Base-by-base conservation (phyloP, 2,329 filamentous ascomycete species). In the Phialophora chinensis region DNA sequence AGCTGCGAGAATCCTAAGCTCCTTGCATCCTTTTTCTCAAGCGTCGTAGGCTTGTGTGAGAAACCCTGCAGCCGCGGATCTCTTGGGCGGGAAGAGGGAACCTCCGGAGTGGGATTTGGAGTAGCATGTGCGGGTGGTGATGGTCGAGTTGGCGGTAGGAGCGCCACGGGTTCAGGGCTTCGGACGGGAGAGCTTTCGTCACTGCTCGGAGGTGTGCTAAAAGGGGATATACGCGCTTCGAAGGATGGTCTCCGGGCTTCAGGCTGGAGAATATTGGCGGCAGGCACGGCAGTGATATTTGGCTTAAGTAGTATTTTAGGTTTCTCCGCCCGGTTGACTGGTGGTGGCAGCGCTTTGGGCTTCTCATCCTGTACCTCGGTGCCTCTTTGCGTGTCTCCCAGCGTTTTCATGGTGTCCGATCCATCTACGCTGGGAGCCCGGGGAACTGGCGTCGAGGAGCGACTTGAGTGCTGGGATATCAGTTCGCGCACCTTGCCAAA, bases 191-290 rank as follows among this genome's bases (percentile, higher is more conserved):
- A 81, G 0, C 81, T 89, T 63, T 86, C 88, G 4, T 87, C 86
- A 74, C 90, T 94, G 72, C 88, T 89, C 0, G 93, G 92, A 20
- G 93, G 93, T 42, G 92, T 97, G 74, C 84, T 93, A 75, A 97
- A 97, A 0, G 94, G 93, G 0, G 94, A 97, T 0, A 88, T 74
- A 59, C 80, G 79, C 35, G 82, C 81, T 50, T 85, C 82, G 2
- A 76, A 74, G 78, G 73, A 70, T 76, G 68, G 72, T 76, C 75
- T 35, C 73, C 72, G 65, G 75, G 69, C 52, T 71, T 76, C 14
- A 42, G 75, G 75, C 12, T 75, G 76, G 42, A 68, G 66, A 50
- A 49, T 67, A 66, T 69, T 63, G 12, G 47, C 20, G 27, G n/a
- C 42, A 4, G 63, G 65, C 53, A 64, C 68, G 3, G 77, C 73